Percentiles rank a stretch among this genome's conserved stretches.
Conservation (phyloP, 768 basidiomycete species). For the Leccinum barrowsii region DNA sequence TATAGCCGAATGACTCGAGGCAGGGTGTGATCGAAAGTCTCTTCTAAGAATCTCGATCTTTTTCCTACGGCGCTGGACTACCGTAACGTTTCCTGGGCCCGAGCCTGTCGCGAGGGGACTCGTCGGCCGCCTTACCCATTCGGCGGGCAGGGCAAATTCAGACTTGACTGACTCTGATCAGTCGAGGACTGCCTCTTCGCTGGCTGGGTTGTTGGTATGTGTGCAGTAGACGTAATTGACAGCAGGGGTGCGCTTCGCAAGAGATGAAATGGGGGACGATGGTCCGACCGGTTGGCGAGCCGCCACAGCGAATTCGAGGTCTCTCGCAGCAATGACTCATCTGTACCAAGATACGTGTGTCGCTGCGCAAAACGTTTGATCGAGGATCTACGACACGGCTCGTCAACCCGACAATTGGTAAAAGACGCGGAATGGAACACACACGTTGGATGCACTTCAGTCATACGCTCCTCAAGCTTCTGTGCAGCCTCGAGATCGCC, state of each 20-base stretch:
- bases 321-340: constrained; percentile 80
- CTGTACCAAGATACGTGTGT: constrained; percentile 67
- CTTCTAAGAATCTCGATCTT: constrained; percentile 35
- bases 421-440: constrained; percentile 12
- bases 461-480: constrained; percentile 85
- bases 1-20: constrained; percentile 7
- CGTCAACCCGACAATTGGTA: neutral
- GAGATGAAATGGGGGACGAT: constrained; percentile 13
- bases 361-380: constrained; percentile 90
- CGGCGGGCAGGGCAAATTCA: constrained; percentile 38
- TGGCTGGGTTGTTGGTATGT: constrained; percentile 22
- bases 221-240: constrained; percentile 30
- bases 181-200: constrained; percentile 33
- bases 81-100: constrained; percentile 38
- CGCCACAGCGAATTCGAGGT: constrained; percentile 75
- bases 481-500: constrained; percentile 87
- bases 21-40: constrained; percentile 56
- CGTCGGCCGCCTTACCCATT: constrained; percentile 38
- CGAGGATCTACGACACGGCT: constrained; percentile 59
- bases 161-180: constrained; percentile 22
- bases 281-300: constrained; percentile 25
- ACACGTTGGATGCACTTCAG: constrained; percentile 79
- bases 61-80: constrained; percentile 41
- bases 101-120: constrained; percentile 44
- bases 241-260: constrained; percentile 35